Evolutionary conservation across 1,139 yeast species (phyloP).

Genomic region (Taphrina flavorubra): DNA sequence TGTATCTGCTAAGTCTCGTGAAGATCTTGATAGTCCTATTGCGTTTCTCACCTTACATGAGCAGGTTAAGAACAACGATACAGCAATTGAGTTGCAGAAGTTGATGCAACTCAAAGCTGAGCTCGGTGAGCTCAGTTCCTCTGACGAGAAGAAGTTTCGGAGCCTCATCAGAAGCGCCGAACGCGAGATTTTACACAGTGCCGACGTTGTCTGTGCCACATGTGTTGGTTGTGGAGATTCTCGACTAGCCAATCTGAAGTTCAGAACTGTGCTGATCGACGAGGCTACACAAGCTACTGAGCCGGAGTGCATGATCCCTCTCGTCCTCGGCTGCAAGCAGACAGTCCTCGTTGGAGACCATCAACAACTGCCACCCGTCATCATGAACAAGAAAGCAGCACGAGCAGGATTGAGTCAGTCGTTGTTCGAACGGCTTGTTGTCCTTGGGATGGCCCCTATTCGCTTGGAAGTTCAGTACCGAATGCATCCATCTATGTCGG

Average conservation of each 20-base stretch:
- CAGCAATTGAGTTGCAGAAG: slow-evolving; percentile 63
- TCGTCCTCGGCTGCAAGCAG: slow-evolving; percentile 87
- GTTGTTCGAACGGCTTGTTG: slow-evolving; percentile 79
- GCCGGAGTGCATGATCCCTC: slow-evolving; percentile 87
- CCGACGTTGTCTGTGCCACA: slow-evolving; percentile 86
- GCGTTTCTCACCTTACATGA: slow-evolving; percentile 62
- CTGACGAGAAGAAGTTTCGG: slow-evolving; percentile 59
- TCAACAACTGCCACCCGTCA: slow-evolving; percentile 92
- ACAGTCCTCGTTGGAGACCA: slow-evolving; percentile 93
- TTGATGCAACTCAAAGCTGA: slow-evolving; percentile 65
- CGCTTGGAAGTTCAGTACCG: slow-evolving; percentile 91
- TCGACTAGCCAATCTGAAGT: slow-evolving; percentile 61
- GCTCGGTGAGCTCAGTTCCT: slow-evolving; percentile 69
- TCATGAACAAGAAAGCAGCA: slow-evolving; percentile 76
- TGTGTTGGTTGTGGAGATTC: slow-evolving; percentile 91
- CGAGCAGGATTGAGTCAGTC: slow-evolving; percentile 87
- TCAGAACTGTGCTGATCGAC: slow-evolving; percentile 82
- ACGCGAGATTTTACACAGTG: slow-evolving; percentile 58
- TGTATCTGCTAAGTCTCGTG: slow-evolving; percentile 75
- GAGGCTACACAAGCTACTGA: slow-evolving; percentile 95
- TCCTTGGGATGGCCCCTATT: slow-evolving; percentile 84
- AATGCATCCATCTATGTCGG: slow-evolving; percentile 89
- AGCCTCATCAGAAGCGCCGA: slow-evolving; percentile 60
- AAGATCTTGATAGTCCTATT: slow-evolving; percentile 73
- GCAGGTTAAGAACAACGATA: slow-evolving; percentile 56